Base-by-base conservation (phyloP, 2,329 filamentous ascomycete genomes). In the Talaromyces funiculosus region DNA sequence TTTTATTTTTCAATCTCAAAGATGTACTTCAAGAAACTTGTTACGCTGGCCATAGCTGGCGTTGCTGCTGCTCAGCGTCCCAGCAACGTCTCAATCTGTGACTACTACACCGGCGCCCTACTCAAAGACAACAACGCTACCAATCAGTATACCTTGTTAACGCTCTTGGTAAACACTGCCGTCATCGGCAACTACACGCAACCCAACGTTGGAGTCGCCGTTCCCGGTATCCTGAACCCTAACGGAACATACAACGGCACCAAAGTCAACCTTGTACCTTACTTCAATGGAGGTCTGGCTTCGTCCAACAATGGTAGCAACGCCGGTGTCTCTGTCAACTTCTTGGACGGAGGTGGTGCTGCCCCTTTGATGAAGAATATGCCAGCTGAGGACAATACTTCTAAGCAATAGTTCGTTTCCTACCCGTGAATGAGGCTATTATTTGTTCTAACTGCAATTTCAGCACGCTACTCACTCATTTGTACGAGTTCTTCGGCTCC, bases 171-270 rank as follows among this genome's bases (percentile, higher is more conserved):
- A 66, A 86, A 86, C 72, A 86, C 83, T 6, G 85, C 81, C 20
- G 82, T 86, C 63, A 84, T 86, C 65, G 84, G 85, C n/a, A 85
- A 85, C 71, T 85, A 84, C 68, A 84, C 81, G 7, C 71, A 71
- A 65, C 81, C 82, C 60, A 84, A 83, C 63, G 77, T 81, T 26
- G 78, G 78, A 57, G 70, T 84, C 65, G 69, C 64, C 2, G 83
- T 86, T 3, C 77, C 81, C n/a, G 84, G 84, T 64, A 86, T 87
- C 66, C 77, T 86, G 24, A 78, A 79, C 16, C 66, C 75, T 1
- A 80, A 69, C 47, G 75, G 80, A n/a, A 76, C 67, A 10, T 79
- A 77, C 69, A 79, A 84, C 33, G 81, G 79, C 61, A 76, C 74
- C 7, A 71, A 76, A 1, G 83, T 87, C 66, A 81, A 84, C 67